Evolutionary conservation across 169 alveolate genomes (phyloP).

Genomic region (Cryptosporidium andersoni): DNA sequence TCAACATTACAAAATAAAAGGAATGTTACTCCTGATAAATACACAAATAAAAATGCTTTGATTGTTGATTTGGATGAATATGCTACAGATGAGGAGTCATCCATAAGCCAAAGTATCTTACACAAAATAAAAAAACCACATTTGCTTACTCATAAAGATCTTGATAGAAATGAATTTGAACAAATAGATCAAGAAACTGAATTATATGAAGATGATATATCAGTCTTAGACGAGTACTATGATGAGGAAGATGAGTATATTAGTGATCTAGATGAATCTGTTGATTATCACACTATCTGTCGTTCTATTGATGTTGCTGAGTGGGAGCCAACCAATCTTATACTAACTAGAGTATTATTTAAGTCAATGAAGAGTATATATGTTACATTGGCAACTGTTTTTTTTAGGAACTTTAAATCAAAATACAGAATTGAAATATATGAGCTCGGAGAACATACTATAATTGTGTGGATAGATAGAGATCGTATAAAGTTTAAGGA

Average conservation of each 20-base stretch:
- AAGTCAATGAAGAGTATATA: constrained; percentile 39
- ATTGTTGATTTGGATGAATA: background rate
- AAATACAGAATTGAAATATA: constrained; percentile 26
- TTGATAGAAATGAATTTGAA: background rate
- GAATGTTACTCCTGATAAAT: background rate
- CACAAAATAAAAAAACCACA: constrained; percentile 32
- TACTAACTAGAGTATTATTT: constrained; percentile 45
- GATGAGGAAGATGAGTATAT: constrained; percentile 57
- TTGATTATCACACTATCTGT: constrained; percentile 34
- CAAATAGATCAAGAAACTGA: constrained; percentile 6
- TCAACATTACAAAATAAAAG: constrained; percentile 1
- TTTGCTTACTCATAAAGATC: background rate
- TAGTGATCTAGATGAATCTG: constrained; percentile 35
- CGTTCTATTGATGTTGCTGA: constrained; percentile 5
- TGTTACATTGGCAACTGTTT: constrained; percentile 12
- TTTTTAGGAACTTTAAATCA: constrained; percentile 8
- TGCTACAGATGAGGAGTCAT: background rate
- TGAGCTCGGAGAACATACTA: constrained; percentile 53
- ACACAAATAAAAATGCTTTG: background rate
- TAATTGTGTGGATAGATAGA: constrained; percentile 41
- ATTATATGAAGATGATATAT: constrained; percentile 17
- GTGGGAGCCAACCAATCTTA: constrained; percentile 66
- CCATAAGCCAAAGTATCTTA: constrained; percentile 7
- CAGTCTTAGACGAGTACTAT: constrained; percentile 32
- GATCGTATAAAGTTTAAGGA: constrained; percentile 28